Conservation (phyloP, 2,329 filamentous ascomycete species). For the Xylaria sp. region DNA sequence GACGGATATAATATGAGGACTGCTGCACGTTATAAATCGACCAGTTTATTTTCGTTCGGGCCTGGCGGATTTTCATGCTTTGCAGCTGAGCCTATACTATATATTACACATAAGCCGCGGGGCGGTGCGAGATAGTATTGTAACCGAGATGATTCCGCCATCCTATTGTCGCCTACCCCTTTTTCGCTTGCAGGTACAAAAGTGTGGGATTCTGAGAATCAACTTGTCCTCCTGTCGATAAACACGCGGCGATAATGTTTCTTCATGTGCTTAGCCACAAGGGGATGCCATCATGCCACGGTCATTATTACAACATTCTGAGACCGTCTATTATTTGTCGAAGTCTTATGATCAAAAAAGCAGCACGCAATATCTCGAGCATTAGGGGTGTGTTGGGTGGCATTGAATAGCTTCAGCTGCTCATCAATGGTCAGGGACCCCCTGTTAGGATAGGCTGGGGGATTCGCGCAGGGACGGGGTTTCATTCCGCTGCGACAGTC, state of each 20-base stretch:
- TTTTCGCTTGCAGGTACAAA: neutral
- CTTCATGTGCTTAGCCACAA: slow-evolving; percentile 4
- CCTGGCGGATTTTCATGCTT: neutral
- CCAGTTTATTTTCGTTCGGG: neutral
- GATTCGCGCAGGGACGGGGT: slow-evolving; percentile 23
- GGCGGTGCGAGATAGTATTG: neutral
- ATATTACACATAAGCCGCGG: too few relatives aligned
- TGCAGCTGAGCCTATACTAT: slow-evolving; percentile 9
- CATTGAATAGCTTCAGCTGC: slow-evolving; percentile 31
- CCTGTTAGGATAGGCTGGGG: slow-evolving; percentile 19
- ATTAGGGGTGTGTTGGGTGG: neutral
- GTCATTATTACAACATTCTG: neutral
- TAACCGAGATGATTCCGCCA: slow-evolving; percentile 17
- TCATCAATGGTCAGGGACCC: slow-evolving; percentile 18
- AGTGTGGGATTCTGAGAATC: slow-evolving; percentile 1
- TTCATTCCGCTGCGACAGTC: neutral
- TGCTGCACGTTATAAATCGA: neutral
- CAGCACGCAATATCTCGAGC: slow-evolving; percentile 2
- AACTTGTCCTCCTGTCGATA: neutral
- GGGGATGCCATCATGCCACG: neutral
- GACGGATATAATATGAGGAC: slow-evolving; percentile 10
- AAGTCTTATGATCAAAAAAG: slow-evolving; percentile 25
- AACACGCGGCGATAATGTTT: neutral
- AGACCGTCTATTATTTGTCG: neutral
- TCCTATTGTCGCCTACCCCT: neutral